phyloP scores from a whole-genome alignment of 441 rosid genomes.

The Mallotus repandus region DNA sequence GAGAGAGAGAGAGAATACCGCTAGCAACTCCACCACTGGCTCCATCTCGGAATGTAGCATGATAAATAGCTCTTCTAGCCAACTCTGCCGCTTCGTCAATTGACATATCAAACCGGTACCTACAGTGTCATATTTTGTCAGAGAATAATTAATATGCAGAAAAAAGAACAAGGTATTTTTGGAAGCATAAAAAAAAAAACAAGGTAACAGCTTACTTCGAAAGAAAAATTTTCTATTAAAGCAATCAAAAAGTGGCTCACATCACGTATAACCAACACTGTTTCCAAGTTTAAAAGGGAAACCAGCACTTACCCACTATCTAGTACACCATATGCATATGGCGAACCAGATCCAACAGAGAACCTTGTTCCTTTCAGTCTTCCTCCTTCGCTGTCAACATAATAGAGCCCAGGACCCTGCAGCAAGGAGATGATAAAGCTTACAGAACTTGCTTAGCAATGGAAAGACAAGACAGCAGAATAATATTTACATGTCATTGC shows the following conservation, averaged over 20 bases:
- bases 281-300: not conserved
- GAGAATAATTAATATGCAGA: not conserved
- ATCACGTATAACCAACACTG: too few relatives aligned
- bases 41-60: constrained; percentile 97
- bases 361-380: constrained; percentile 90
- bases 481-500: constrained; percentile 33
- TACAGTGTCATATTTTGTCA: constrained; percentile 18
- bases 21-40: constrained; percentile 99
- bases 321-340: constrained; percentile 95
- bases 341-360: constrained; percentile 99
- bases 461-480: not conserved
- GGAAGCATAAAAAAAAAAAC: too few relatives aligned
- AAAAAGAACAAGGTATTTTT: not conserved
- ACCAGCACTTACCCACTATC: constrained; percentile 76
- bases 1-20: constrained; percentile 47
- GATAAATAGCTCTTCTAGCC: constrained; percentile 96
- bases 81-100: constrained; percentile 91
- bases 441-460: not conserved
- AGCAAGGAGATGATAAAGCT: constrained; percentile 17
- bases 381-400: constrained; percentile 99
- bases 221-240: not conserved
- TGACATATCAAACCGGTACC: constrained; percentile 84
- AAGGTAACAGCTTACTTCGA: not conserved
- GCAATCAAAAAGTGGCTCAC: too few relatives aligned
- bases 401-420: constrained; percentile 97